Evolutionary conservation across 176 grass and related monocot genomes (phyloP), one percentile per base, ranked within the genome.

Genomic region (Phoenix roebelenii): DNA sequence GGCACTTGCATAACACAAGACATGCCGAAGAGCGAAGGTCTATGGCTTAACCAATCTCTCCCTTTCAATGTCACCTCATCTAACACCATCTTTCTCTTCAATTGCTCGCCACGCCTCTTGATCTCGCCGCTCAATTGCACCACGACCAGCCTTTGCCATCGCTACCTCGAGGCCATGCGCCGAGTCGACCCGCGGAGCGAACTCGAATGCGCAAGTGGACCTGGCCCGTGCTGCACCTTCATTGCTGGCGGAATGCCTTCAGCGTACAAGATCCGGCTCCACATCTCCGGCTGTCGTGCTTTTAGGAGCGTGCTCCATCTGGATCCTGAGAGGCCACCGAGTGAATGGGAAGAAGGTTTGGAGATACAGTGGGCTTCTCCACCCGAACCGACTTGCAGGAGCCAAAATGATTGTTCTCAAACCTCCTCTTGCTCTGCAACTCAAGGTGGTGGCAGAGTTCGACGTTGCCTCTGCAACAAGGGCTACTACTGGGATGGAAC

Each of bases 61-160:
- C 71, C 71, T 23, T 74, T 74, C 60, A 74, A 74, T 22, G 55
- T 74, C 17, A 74, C 71, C 60, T 74, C 71, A 15, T 74, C 71
- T 3, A 74, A 74, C 18, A 74, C 71, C 16, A 14, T 74, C 55
- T 74, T 74, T 54, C 60, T 74, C 49, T 74, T 65, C 71, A 54
- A 63, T 64, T 73, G 71, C 50, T 73, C 71, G 50, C 71, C 71
- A 22, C 71, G 71, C 49, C 71, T 73, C 62, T 20, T 73, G 35
- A 56, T 73, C 44, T 73, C 71, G 54, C 71, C 71, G 12, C 71
- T 73, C 4, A 73, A 73, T 23, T 73, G 71, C 54, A 73, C 59
- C 1, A 24, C 71, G 15, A 54, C 71, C 15, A 73, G 59, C 54
- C 71, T 73, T 64, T 73, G 71, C 49, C 71, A 73, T 49, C 28